phyloP scores from a whole-genome alignment of 176 grass and related monocot species.

The Saccharum spontaneum region DNA sequence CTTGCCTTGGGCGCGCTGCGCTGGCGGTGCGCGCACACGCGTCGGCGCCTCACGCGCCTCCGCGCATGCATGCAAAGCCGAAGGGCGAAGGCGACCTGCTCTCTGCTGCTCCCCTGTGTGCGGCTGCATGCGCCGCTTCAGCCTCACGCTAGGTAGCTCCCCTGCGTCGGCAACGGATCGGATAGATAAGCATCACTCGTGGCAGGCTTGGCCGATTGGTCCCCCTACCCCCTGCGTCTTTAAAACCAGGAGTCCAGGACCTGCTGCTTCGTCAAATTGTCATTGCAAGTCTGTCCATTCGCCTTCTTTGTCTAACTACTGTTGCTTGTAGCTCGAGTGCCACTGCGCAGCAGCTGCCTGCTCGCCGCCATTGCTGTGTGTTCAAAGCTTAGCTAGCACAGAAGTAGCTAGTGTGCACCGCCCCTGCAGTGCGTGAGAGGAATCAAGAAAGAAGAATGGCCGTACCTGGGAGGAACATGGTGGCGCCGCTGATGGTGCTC shows the following conservation, averaged over 20 bases:
- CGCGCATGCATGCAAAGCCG: slow-evolving; percentile 3
- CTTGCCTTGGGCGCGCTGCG: not conserved
- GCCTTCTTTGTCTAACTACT: not conserved
- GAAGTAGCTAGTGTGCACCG: no score
- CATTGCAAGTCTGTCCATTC: not conserved
- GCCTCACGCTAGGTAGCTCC: not conserved
- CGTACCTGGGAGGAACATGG: slow-evolving; percentile 48
- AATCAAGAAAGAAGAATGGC: slow-evolving; percentile 5
- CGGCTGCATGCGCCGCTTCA: not conserved
- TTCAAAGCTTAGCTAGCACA: no score
- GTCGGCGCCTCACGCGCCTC: not conserved
- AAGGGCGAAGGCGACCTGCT: no score
- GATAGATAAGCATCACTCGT: not conserved
- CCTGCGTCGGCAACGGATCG: no score
- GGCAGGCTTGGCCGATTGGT: not conserved
- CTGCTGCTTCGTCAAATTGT: not conserved
- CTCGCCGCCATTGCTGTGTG: not conserved
- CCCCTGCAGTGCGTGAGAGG: no score
- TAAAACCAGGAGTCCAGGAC: not conserved
- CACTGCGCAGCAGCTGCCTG: not conserved
- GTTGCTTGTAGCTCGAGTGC: not conserved
- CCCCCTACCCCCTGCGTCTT: not conserved
- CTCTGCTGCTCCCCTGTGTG: no score
- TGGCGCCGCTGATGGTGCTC: slow-evolving; percentile 71
- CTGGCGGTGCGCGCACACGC: not conserved